A percentile compares a stretch with the other conserved stretches of the same genome.
Conservation (phyloP, 2,329 filamentous ascomycete genomes). For the Hypoxylon sp. region DNA sequence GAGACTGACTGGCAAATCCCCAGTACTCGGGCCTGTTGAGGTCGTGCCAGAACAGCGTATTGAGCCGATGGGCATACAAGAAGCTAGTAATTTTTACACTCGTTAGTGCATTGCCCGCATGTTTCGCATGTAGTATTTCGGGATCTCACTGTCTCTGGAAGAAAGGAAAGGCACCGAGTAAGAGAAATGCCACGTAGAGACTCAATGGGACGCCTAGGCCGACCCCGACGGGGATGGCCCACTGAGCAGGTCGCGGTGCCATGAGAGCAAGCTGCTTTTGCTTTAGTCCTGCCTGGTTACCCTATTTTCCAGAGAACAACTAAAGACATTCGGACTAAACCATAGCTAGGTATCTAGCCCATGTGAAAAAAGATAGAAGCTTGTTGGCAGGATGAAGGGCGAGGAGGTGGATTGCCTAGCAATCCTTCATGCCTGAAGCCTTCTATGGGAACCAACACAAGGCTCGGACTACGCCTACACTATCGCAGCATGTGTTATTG, state of each 20-base stretch:
- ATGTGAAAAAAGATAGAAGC: too few species aligned
- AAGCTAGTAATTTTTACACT: slow-evolving; percentile 67
- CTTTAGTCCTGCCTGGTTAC: not conserved
- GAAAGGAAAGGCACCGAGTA: slow-evolving; percentile 74
- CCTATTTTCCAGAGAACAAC: not conserved
- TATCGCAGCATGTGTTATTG: too few species aligned
- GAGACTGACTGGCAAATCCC: slow-evolving; percentile 83
- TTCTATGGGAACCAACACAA: too few species aligned
- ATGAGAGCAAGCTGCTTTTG: slow-evolving; percentile 40
- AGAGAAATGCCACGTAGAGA: slow-evolving; percentile 77
- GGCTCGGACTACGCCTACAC: too few species aligned
- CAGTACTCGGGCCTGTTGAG: slow-evolving; percentile 83
- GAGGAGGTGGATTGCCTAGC: not conserved
- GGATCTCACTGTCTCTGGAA: slow-evolving; percentile 83
- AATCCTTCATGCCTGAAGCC: not conserved
- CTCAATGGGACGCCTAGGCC: slow-evolving; percentile 71
- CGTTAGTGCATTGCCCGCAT: slow-evolving; percentile 9
- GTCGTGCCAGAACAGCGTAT: slow-evolving; percentile 79
- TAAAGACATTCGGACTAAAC: not conserved
- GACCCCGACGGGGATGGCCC: slow-evolving; percentile 61
- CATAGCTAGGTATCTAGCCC: not conserved
- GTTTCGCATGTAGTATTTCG: not conserved
- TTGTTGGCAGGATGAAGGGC: not conserved
- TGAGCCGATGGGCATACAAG: slow-evolving; percentile 86
- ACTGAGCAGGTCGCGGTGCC: slow-evolving; percentile 52